Conservation (phyloP, 1,284 basidiomycete species). For the Coriolopsis trogii region DNA sequence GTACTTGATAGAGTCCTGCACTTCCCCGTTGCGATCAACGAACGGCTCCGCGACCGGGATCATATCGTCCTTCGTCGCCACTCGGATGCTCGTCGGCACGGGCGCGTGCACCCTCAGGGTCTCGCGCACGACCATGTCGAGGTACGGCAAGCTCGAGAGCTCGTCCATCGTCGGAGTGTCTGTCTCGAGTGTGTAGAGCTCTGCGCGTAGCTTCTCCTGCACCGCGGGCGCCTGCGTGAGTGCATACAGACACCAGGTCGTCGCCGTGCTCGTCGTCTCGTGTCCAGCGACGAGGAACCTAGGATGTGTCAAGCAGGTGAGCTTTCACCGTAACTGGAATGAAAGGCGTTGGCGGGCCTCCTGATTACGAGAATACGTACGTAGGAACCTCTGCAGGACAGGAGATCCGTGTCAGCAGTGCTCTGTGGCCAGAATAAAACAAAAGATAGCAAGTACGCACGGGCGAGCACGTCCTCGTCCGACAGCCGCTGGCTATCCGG, state of each 20-base stretch:
- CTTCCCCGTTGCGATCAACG: constrained; percentile 33
- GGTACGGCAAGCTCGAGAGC: constrained; percentile 58
- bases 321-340: too few species aligned
- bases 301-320: too few species aligned
- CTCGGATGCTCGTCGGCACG: constrained; percentile 57
- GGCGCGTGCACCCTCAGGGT: constrained; percentile 67
- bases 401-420: too few species aligned
- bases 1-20: constrained; percentile 32
- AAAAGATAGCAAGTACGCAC: constrained; percentile 41
- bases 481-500: constrained; percentile 46
- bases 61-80: constrained; percentile 52
- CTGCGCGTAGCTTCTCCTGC: constrained; percentile 71
- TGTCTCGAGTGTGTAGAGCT: constrained; percentile 49
- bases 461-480: constrained; percentile 57
- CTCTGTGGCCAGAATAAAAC: too few species aligned
- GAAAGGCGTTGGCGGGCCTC: too few species aligned
- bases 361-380: too few species aligned
- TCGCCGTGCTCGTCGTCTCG: constrained; percentile 58
- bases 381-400: constrained; percentile 10
- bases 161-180: constrained; percentile 55
- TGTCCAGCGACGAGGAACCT: constrained; percentile 70
- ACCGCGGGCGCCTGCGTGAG: constrained; percentile 56
- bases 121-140: constrained; percentile 72
- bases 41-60: constrained; percentile 38
- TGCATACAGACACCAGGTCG: constrained; percentile 66